Conservation (phyloP, 2,329 filamentous ascomycete genomes). For the Xylariaceae sp. region DNA sequence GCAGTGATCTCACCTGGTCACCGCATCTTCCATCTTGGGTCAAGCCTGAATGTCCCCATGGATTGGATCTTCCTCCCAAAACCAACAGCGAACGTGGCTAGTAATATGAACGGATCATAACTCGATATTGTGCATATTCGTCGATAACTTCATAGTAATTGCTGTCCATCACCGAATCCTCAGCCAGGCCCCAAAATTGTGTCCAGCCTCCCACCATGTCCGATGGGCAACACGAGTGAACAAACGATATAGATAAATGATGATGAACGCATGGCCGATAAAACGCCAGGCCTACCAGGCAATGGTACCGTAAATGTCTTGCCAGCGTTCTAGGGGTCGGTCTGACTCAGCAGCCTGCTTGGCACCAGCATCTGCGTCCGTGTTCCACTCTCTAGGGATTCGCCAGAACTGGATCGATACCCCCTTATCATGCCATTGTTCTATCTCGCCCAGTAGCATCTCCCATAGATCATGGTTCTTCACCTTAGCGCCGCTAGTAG, state of each 20-base stretch:
- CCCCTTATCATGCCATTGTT: constrained; percentile 26
- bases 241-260: background rate
- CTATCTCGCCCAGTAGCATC: constrained; percentile 38
- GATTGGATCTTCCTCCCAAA: too few relatives aligned
- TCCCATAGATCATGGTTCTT: constrained; percentile 51
- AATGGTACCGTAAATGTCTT: background rate
- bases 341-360: constrained; percentile 17
- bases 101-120: too few relatives aligned
- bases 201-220: too few relatives aligned
- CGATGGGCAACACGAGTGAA: too few relatives aligned
- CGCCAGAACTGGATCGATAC: constrained; percentile 43
- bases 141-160: too few relatives aligned
- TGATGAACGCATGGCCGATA: background rate
- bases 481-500: constrained; percentile 30
- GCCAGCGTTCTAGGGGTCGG: background rate
- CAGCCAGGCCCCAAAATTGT: too few relatives aligned
- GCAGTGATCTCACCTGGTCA: too few relatives aligned
- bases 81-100: too few relatives aligned
- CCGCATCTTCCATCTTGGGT: too few relatives aligned
- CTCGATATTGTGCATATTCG: too few relatives aligned
- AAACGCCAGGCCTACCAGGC: background rate
- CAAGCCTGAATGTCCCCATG: too few relatives aligned
- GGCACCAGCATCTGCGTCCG: constrained; percentile 35
- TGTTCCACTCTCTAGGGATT: constrained; percentile 41
- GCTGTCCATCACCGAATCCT: too few relatives aligned